Base-by-base conservation (phyloP, 129 eudicot species). In the Daucus carota region DNA sequence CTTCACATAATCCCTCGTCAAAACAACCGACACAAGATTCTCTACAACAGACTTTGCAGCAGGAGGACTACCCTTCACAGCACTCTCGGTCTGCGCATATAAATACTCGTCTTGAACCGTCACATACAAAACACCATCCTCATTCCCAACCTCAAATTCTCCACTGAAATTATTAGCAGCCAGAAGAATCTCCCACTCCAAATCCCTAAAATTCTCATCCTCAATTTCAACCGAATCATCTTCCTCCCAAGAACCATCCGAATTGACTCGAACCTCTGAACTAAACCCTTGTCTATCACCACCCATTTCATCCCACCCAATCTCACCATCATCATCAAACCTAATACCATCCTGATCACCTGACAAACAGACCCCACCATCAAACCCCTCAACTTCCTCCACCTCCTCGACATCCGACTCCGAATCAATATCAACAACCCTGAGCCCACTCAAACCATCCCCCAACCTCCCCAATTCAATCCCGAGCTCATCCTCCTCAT, bases 41-140 rank as follows among this genome's bases (percentile, higher is more conserved):
- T 90, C 92, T 46, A 93, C 81, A 43, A 87, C 83, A 6, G 89
- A 84, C 76, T 88, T 90, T 7, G 98, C 89, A 82, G 98, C 89
- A 0, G 98, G 98, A 52, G 96, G 98, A 41, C 92, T 85, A 46
- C 96, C 96, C 83, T 86, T 88, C 28, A 81, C 65, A 24, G 87
- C 85, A 82, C 85, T 84, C 73, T 81, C 90, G 78, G 70, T 83
- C 92, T 71, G 83, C 87, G 84, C 74, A 57, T 87, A 85, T 14
- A 75, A 80, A 12, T 76, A 84, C 40, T 80, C 90, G 69, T 92
- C 92, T 20, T 72, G 66, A 38, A 82, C 82, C 59, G 77, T 47
- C 42, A 65, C 32, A 28, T 31, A 44, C 10, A 57, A n/a, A 52
- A 70, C 50, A 40, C 74, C 74, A 22, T 41, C 74, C 70, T 50